Conservation (phyloP, 768 basidiomycete species). For the Sporobolomyces roseus region DNA sequence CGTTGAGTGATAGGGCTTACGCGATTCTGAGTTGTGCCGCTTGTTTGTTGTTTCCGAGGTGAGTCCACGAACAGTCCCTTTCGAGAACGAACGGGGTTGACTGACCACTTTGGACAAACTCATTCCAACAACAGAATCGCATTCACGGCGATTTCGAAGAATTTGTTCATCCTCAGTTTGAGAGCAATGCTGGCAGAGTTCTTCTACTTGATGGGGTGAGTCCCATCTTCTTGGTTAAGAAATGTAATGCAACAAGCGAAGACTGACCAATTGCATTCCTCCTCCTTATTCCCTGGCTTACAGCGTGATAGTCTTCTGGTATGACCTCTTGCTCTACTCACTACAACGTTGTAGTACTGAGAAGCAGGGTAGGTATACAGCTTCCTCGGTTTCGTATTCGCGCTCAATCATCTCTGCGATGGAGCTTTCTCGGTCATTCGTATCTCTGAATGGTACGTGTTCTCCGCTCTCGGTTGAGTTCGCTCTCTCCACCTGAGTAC, state of each 20-base stretch:
- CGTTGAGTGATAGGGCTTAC: slow-evolving; percentile 28
- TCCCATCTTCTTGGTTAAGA: too few species aligned
- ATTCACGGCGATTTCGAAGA: slow-evolving; percentile 76
- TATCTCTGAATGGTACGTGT: slow-evolving; percentile 36
- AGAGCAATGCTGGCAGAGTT: slow-evolving; percentile 94
- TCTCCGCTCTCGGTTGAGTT: not conserved
- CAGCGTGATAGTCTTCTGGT: slow-evolving; percentile 65
- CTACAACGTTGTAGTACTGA: not conserved
- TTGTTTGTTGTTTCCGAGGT: slow-evolving; percentile 51
- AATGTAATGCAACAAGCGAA: too few species aligned
- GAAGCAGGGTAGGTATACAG: not conserved
- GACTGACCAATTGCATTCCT: too few species aligned
- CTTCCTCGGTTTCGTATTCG: slow-evolving; percentile 42
- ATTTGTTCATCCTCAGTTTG: slow-evolving; percentile 53
- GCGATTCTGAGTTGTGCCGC: slow-evolving; percentile 37
- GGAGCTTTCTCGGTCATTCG: slow-evolving; percentile 30
- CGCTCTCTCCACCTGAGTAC: not conserved
- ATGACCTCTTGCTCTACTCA: not conserved
- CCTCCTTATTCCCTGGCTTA: too few species aligned
- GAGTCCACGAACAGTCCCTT: too few species aligned
- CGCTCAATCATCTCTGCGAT: slow-evolving; percentile 41
- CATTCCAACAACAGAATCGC: slow-evolving; percentile 78
- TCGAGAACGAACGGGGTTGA: too few species aligned
- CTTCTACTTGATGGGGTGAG: slow-evolving; percentile 45
- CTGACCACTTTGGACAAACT: too few species aligned